A percentile compares a stretch with the other conserved stretches of the same genome.
These are phyloP conservation scores for Penicillium salamii DNA, from an alignment of 495 filamentous ascomycete genomes.

Conservation along the genomic window DNA sequence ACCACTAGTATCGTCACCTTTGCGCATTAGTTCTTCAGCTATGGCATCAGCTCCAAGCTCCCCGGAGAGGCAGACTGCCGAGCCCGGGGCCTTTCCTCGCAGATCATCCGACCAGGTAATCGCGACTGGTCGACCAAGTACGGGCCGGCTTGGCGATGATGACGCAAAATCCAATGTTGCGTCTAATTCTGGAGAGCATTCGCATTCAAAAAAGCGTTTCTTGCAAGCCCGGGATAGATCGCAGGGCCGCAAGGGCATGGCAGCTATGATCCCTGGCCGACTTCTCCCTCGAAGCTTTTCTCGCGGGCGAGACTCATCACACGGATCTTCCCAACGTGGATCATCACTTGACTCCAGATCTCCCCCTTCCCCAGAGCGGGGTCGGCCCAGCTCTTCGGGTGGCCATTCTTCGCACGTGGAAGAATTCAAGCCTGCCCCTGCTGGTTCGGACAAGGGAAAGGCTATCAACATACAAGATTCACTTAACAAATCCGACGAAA, in stretches of 20 bases:
- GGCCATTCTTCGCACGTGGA: constrained; percentile 39
- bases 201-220: constrained; percentile 12
- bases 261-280: constrained; percentile 39
- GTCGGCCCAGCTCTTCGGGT: constrained; percentile 59
- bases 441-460: constrained; percentile 48
- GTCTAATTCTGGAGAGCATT: constrained; percentile 9
- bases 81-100: constrained; percentile 11
- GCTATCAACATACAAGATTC: constrained; percentile 56
- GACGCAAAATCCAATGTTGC: constrained; percentile 19
- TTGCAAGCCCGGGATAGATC: constrained; percentile 17
- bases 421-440: constrained; percentile 28
- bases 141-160: constrained; percentile 3
- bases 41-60: constrained; percentile 26
- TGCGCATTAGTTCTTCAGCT: constrained; percentile 19
- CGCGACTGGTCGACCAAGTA: constrained; percentile 2
- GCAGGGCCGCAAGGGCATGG: constrained; percentile 31
- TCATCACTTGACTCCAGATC: constrained; percentile 59
- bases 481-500: constrained; percentile 65
- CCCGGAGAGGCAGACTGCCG: constrained; percentile 16
- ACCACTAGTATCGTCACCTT: constrained; percentile 24
- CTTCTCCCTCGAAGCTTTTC: constrained; percentile 36
- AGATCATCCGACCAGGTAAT: constrained; percentile 21
- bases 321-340: constrained; percentile 47
- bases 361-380: constrained; percentile 44
- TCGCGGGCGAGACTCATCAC: constrained; percentile 39